These are phyloP conservation scores for Candida multigemmis DNA, from an alignment of 805 yeast genomes.

Conservation along the genomic window DNA sequence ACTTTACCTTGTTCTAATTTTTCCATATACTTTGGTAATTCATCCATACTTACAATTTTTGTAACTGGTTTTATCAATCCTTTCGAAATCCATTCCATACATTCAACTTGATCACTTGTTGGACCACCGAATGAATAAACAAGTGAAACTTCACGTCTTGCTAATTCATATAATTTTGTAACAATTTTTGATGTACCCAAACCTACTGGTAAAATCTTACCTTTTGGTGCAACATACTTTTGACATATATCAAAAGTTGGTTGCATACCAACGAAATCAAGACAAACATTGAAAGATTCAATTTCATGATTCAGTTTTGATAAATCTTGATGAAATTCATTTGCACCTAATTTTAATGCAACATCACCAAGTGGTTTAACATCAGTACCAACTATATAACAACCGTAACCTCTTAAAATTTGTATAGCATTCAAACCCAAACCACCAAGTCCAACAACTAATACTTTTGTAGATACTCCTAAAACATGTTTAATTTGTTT, in stretches of 20 bases:
- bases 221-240: constrained; percentile 21
- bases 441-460: constrained; percentile 34
- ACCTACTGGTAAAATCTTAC: constrained; percentile 35
- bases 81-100: constrained; percentile 29
- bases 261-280: constrained; percentile 31
- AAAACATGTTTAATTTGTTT: constrained; percentile 18
- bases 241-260: constrained; percentile 17
- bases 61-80: constrained; percentile 32
- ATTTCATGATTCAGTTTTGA: constrained; percentile 12
- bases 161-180: constrained; percentile 24
- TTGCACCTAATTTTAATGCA: constrained; percentile 31
- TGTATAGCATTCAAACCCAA: constrained; percentile 36
- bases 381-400: constrained; percentile 25
- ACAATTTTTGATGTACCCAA: constrained; percentile 24
- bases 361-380: constrained; percentile 14
- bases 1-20: constrained; percentile 28
- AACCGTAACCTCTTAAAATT: constrained; percentile 21
- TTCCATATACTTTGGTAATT: constrained; percentile 25
- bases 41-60: constrained; percentile 16
- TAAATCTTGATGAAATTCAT: constrained; percentile 27
- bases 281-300: constrained; percentile 28
- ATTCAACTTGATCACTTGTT: constrained; percentile 32
- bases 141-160: constrained; percentile 31
- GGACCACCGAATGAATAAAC: constrained; percentile 37
- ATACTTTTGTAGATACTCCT: constrained; percentile 25